Conservation (phyloP, 108 stramenopile genomes). For the Cyclotella choctawhatcheeana region DNA sequence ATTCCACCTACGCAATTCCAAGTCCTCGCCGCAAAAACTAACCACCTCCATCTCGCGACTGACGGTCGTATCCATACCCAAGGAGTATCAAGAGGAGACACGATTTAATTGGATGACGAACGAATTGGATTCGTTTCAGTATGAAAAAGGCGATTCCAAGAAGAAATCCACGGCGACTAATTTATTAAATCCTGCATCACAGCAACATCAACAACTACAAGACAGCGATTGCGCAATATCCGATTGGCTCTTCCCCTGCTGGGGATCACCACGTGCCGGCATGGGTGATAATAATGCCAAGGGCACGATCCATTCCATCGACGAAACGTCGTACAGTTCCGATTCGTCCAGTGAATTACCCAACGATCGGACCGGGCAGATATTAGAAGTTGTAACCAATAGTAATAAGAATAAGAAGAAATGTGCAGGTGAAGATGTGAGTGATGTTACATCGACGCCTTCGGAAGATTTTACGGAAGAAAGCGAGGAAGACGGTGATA, state of each 20-base stretch:
- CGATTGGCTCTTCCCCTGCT: slow-evolving; percentile 7
- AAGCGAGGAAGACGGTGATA: neutral
- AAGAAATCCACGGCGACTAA: neutral
- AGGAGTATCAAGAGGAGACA: neutral
- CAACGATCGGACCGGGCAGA: neutral
- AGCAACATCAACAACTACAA: neutral
- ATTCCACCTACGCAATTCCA: neutral
- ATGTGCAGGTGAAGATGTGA: slow-evolving; percentile 5
- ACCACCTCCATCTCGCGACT: neutral
- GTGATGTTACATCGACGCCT: neutral
- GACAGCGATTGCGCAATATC: neutral
- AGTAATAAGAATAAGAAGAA: too few species aligned
- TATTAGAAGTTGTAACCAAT: neutral
- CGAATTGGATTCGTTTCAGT: slow-evolving; percentile 3
- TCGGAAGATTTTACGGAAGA: slow-evolving; percentile 5
- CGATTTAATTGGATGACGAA: slow-evolving; percentile 10
- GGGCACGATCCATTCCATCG: neutral
- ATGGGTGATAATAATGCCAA: neutral
- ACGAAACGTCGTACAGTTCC: neutral
- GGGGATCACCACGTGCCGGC: neutral
- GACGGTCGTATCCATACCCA: neutral
- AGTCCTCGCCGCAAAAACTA: neutral
- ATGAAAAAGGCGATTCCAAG: neutral
- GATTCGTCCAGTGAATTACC: neutral
- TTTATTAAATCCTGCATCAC: too few species aligned